Conservation (phyloP, 805 yeast species). For the Metschnikowia picachoensis region DNA sequence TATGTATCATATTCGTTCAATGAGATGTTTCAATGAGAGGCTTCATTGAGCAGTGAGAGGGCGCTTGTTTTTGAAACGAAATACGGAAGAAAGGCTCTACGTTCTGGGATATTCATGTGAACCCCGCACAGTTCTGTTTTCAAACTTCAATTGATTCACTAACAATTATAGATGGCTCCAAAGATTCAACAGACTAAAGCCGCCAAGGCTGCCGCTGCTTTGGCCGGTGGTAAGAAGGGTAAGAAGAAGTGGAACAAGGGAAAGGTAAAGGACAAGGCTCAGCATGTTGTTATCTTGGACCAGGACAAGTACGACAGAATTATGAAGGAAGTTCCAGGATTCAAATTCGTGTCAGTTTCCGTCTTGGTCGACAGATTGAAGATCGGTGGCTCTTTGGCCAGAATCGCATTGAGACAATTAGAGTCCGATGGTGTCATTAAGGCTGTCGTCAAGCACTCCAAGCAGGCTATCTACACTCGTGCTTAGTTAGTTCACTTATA, state of each 20-base stretch:
- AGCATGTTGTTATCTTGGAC: constrained; percentile 94
- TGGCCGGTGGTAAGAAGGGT: constrained; percentile 99
- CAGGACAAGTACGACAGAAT: constrained; percentile 99
- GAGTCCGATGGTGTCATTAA: constrained; percentile 93
- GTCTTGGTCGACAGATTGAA: constrained; percentile 98
- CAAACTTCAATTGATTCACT: background rate
- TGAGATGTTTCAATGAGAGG: background rate
- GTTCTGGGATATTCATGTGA: no score
- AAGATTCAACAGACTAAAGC: constrained; percentile 98
- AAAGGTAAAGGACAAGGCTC: constrained; percentile 99
- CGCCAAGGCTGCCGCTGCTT: constrained; percentile 99
- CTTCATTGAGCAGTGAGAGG: background rate
- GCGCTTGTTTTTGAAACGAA: no score
- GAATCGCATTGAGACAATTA: constrained; percentile 95
- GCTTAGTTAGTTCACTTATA: constrained; percentile 35
- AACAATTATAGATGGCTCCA: constrained; percentile 73
- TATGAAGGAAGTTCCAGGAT: constrained; percentile 98
- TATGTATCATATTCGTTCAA: constrained; percentile 17
- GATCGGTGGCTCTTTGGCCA: constrained; percentile 98
- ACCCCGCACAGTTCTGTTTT: no score
- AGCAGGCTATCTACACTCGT: constrained; percentile 92
- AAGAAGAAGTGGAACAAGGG: constrained; percentile 99
- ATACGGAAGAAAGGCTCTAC: no score
- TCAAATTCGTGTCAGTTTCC: constrained; percentile 96
- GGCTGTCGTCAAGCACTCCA: constrained; percentile 92